These are phyloP conservation scores for Paraconiothyrium sp. DNA, from an alignment of 2,329 filamentous ascomycete genomes.

Conservation along the genomic window DNA sequence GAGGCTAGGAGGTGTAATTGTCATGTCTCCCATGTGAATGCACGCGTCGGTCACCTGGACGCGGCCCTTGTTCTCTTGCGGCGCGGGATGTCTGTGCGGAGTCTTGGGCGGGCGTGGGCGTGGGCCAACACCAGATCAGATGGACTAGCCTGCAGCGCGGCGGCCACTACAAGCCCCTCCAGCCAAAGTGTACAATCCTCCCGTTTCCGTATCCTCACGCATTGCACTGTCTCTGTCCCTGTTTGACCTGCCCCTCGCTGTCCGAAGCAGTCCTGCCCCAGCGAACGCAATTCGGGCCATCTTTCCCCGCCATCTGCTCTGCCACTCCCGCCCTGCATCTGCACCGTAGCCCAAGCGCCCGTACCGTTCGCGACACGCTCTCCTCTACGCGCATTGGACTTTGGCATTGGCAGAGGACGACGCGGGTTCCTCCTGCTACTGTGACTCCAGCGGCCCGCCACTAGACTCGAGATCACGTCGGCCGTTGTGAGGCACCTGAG, in stretches of 20 bases:
- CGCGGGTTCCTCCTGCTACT: slow-evolving; percentile 17
- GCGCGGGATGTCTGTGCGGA: slow-evolving; percentile 17
- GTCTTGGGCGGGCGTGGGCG: slow-evolving; percentile 3
- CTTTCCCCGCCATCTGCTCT: slow-evolving; percentile 17
- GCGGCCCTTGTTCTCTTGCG: not conserved
- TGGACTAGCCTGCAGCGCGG: slow-evolving; percentile 10
- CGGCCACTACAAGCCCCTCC: slow-evolving; percentile 4
- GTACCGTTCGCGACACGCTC: slow-evolving; percentile 7
- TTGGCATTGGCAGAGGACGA: slow-evolving; percentile 6
- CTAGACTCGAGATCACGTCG: slow-evolving; percentile 23
- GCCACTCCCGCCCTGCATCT: slow-evolving; percentile 8
- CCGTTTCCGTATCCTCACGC: not conserved
- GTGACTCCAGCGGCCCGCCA: slow-evolving; percentile 19
- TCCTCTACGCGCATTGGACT: not conserved
- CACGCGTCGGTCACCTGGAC: slow-evolving; percentile 1
- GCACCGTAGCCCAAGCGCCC: slow-evolving; percentile 14
- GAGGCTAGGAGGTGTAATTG: not conserved
- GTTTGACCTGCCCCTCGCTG: not conserved
- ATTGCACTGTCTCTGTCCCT: slow-evolving; percentile 1
- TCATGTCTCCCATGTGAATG: slow-evolving; percentile 12
- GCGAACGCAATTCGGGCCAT: slow-evolving; percentile 9
- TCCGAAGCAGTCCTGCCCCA: slow-evolving; percentile 7
- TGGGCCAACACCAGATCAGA: slow-evolving; percentile 14
- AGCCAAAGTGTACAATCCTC: not conserved
- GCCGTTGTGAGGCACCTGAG: slow-evolving; percentile 38